Base-by-base conservation (phyloP, 129 eudicot species). In the Lactuca sativa region DNA sequence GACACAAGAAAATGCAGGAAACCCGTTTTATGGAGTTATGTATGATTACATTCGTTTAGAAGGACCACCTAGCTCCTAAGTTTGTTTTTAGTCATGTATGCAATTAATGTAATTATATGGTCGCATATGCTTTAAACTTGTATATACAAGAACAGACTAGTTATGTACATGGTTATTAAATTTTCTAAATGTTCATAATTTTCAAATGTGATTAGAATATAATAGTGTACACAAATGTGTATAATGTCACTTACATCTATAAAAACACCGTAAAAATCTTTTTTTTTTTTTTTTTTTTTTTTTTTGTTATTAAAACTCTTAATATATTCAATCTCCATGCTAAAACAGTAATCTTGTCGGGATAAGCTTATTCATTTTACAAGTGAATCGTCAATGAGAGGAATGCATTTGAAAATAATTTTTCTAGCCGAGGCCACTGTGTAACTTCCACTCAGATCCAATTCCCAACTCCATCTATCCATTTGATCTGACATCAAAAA, bases 31-130 rank as follows among this genome's bases (percentile, higher is more conserved):
- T 16, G 87, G 80, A 14, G 16, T 86, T 4, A 86, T 86, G 91
- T 86, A 86, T 52, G 91, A 86, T 69, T 86, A 86, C 67, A 70
- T 86, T 48, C 85, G 91, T 6, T 70, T 86, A 51, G 91, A 86
- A 80, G 88, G 77, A 49, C 91, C 86, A 6, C 30, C 75, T 25
- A 25, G 30, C 30, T 37, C 66, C 58, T 43, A 70, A 71, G 0
- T 15, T 11, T 10, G 14, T 21, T 12, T 18, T 69, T 14, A 21
- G 21, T 18, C 43, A 8, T 32, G 32, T 15, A 18, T 64, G 49
- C 55, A 66, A 47, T 47, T 47, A 47, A n/a, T 47, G 52, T 12
- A 47, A 47, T 8, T 47, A 4, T 47, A 47, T 47, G n/a, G 4
- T 12, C 13, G 2, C 9, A 43, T 43, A 43, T 43, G 13, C 12